Evolutionary conservation across 2,329 filamentous ascomycete genomes (phyloP).

Genomic region (Orbilia javanica): DNA sequence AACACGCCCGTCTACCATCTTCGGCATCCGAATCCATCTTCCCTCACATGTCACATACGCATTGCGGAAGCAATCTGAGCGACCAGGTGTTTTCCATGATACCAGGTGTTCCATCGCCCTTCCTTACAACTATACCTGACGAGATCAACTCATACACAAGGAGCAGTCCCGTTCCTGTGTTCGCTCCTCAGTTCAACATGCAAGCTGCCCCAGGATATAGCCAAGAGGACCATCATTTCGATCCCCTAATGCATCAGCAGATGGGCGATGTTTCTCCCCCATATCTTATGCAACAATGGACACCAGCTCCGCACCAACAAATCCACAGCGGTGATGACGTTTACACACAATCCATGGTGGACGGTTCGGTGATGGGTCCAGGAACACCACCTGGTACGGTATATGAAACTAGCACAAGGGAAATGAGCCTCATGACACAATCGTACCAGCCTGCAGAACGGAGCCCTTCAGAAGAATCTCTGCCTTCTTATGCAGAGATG

Average conservation of each 20-base stretch:
- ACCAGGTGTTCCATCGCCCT: conserved; percentile 28
- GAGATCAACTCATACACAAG: conserved; percentile 22
- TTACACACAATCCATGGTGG: background rate
- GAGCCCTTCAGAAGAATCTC: background rate
- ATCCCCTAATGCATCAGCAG: background rate
- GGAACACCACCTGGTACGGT: conserved; percentile 2
- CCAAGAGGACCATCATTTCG: conserved; percentile 3
- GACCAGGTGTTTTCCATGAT: conserved; percentile 35
- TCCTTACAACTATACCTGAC: conserved; percentile 15
- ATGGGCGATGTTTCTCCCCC: conserved; percentile 7
- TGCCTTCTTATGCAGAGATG: conserved; percentile 80
- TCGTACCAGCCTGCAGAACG: background rate
- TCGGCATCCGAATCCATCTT: conserved; percentile 43
- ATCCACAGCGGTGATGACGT: conserved; percentile 2
- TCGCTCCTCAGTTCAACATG: conserved; percentile 16
- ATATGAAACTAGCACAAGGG: background rate
- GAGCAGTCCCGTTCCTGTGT: conserved; percentile 27
- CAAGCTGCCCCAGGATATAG: conserved; percentile 14
- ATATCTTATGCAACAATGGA: background rate
- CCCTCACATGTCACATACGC: conserved; percentile 5
- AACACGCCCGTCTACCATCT: conserved; percentile 25
- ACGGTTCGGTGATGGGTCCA: background rate
- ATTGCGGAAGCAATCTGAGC: conserved; percentile 15
- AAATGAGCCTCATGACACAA: background rate
- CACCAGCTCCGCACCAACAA: conserved; percentile 16